Base-by-base conservation (phyloP, 768 basidiomycete species). In the Trametes cinnabarina region DNA sequence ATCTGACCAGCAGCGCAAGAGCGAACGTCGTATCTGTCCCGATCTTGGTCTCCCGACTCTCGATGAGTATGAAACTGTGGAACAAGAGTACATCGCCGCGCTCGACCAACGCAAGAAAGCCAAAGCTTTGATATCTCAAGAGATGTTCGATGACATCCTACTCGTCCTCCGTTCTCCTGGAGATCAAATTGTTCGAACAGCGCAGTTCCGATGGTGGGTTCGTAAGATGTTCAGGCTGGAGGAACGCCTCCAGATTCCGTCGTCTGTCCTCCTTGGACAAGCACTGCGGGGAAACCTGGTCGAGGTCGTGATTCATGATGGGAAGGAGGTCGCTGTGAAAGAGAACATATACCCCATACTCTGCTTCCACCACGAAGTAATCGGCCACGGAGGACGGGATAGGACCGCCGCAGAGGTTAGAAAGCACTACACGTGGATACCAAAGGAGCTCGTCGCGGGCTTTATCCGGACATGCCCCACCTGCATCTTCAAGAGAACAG, bases 191-290 rank as follows among this genome's bases (percentile, higher is more conserved):
- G 57, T 77, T 51, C 72, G 70, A 41, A 85, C 82, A 2, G 80
- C 88, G 1, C 88, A 90, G 66, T 92, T 91, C 69, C 81, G 88
- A 40, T 90, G 85, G 71, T 92, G 90, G 90, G 89, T 84, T 12
- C 84, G 88, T 65, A 89, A 88, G 76, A 91, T 87, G 85, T 92
- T 92, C 68, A 75, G 71, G 42, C 65, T 86, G 20, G 61, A 66
- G 22, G 68, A 62, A 10, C 52, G 40, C 23, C n/a, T 25, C 37
- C 35, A 28, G 32, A 28, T 14, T 14, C 30, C 43, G 49, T 42
- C 9, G 17, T 32, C 58, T 8, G 56, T 19, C 53, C 4, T 10
- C 7, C 3, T 9, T 15, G 17, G 3, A 3, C 40, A 25, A n/a
- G n/a, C 12, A 26, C 28, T 57, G n/a, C 47, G 51, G 39, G 35